These are phyloP conservation scores for Pigoraptor vietnamica DNA, from an alignment of 78 protist genomes.

Conservation along the genomic window DNA sequence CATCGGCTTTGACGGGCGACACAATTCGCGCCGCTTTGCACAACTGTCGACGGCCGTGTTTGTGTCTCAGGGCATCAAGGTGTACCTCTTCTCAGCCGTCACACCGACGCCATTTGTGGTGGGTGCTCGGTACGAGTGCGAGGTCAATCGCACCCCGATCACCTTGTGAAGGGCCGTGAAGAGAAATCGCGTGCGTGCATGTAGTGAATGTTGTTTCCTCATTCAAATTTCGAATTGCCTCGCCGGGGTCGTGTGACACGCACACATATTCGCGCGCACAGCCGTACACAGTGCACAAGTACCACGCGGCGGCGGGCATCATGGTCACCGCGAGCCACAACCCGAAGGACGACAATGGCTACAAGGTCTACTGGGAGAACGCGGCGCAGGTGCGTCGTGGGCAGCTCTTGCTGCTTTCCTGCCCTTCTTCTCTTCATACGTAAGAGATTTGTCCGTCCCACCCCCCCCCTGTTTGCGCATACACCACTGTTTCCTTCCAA, in stretches of 20 bases:
- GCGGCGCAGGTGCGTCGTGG: constrained; percentile 75
- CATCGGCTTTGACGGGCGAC: constrained; percentile 86
- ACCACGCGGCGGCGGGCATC: constrained; percentile 62
- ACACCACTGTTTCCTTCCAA: too few relatives aligned
- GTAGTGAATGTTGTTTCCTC: not conserved
- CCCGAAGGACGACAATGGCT: constrained; percentile 97
- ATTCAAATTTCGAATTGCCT: not conserved
- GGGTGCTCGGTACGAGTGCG: not conserved
- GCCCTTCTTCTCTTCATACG: too few relatives aligned
- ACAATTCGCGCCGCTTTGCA: constrained; percentile 75
- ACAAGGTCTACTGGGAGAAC: constrained; percentile 97
- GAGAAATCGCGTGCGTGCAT: not conserved
- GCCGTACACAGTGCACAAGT: not conserved
- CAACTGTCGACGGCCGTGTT: constrained; percentile 68
- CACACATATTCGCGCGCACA: not conserved
- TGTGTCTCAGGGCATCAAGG: constrained; percentile 43
- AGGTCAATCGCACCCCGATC: not conserved
- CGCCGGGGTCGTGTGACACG: not conserved
- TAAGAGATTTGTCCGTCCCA: too few relatives aligned
- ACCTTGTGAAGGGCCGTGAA: too few relatives aligned
- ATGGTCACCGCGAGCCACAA: constrained; percentile 94
- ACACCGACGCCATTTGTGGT: constrained; percentile 85
- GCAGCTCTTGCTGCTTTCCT: not conserved
- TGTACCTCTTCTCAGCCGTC: constrained; percentile 42
- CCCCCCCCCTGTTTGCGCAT: too few relatives aligned